These are phyloP conservation scores for Corymbia calophylla DNA, from an alignment of 441 rosid species.

Conservation along the genomic window DNA sequence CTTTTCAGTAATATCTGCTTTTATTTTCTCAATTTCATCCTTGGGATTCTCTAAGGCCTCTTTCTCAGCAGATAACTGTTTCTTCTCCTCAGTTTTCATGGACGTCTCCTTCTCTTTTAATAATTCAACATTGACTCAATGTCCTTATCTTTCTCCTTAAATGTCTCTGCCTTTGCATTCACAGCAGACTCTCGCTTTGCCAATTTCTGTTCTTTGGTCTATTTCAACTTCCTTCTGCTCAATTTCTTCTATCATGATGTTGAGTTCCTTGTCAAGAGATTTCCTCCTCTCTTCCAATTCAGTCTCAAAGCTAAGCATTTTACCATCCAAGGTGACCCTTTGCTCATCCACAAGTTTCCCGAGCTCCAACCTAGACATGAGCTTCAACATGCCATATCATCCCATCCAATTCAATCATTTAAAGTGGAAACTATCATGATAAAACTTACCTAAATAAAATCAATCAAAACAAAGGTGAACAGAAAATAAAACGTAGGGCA, in stretches of 20 bases:
- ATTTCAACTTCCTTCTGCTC: constrained; percentile 40
- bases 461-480: too few relatives aligned
- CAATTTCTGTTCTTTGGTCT: constrained; percentile 45
- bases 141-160: constrained; percentile 65
- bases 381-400: too few relatives aligned
- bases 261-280: constrained; percentile 49
- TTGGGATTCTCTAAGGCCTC: too few relatives aligned
- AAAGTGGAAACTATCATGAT: too few relatives aligned
- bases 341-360: constrained; percentile 1
- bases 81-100: constrained; percentile 48
- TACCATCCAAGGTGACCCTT: constrained; percentile 36
- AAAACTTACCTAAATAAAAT: too few relatives aligned
- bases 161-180: constrained; percentile 43
- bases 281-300: constrained; percentile 48
- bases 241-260: constrained; percentile 32
- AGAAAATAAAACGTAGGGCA: too few relatives aligned
- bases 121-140: constrained; percentile 41
- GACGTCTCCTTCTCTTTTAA: constrained; percentile 50
- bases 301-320: constrained; percentile 44
- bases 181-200: constrained; percentile 46
- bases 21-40: too few relatives aligned
- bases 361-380: too few relatives aligned
- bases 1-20: too few relatives aligned
- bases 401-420: too few relatives aligned
- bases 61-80: too few relatives aligned